A percentile compares a stretch with the other conserved stretches of the same genome.
phyloP scores from a whole-genome alignment of 1,284 basidiomycete genomes.

The Mycena sp. region DNA sequence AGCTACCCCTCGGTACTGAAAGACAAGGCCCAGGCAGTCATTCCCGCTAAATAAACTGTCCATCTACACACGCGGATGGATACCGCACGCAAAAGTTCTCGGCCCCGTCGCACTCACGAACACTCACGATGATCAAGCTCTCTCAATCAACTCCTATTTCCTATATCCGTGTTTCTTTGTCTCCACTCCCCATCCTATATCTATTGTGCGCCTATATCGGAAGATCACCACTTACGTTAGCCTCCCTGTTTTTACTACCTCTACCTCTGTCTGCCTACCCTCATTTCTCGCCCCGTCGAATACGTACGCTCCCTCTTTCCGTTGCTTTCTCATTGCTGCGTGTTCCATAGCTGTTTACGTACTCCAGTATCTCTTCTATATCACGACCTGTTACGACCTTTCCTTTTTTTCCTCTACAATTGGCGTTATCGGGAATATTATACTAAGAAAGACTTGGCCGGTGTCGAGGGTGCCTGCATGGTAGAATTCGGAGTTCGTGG shows the following conservation, averaged over 20 bases:
- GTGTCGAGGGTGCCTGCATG: no score
- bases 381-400: conserved; percentile 10
- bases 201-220: no score
- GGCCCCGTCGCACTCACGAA: conserved; percentile 6
- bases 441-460: conserved; percentile 7
- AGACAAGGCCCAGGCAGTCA: conserved; percentile 64
- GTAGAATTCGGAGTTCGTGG: no score
- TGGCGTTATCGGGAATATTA: conserved; percentile 6
- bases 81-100: conserved; percentile 4
- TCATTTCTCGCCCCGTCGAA: conserved; percentile 17
- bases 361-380: not conserved
- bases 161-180: no score
- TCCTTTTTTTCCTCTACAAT: not conserved
- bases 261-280: conserved; percentile 11
- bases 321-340: conserved; percentile 25
- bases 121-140: no score
- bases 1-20: conserved; percentile 84
- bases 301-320: conserved; percentile 11
- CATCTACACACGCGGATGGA: not conserved
- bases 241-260: no score
- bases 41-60: conserved; percentile 29
- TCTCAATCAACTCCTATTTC: not conserved
- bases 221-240: no score
- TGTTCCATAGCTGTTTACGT: conserved; percentile 8
- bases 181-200: not conserved